Conservation (phyloP, 768 basidiomycete genomes). For the Leucocoprinus sp. region DNA sequence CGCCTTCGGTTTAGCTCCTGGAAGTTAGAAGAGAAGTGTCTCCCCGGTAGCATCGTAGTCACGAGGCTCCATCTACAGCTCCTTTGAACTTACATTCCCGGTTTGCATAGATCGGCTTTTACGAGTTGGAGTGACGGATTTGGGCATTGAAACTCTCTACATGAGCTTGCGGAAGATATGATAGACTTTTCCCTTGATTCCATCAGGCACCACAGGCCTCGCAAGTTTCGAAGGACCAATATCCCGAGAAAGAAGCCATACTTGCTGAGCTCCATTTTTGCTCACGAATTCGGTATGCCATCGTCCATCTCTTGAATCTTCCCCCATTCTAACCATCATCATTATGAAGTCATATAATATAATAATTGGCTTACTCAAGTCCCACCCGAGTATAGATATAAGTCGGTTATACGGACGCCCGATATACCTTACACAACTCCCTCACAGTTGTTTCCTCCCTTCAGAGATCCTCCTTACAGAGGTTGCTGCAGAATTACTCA, state of each 20-base stretch:
- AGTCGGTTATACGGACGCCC: not conserved
- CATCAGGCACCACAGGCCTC: not conserved
- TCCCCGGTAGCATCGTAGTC: not conserved
- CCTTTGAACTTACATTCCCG: not conserved
- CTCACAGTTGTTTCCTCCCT: not conserved
- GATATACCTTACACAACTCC: not conserved
- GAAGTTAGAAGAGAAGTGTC: not conserved
- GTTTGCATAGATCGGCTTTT: not conserved
- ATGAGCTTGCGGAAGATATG: not conserved
- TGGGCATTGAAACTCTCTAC: not conserved
- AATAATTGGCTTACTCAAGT: not conserved
- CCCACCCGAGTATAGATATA: not conserved
- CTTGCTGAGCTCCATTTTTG: not conserved
- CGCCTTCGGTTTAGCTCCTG: not conserved
- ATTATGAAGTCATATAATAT: conserved; percentile 12
- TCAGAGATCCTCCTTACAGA: too few relatives aligned
- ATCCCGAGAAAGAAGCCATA: not conserved
- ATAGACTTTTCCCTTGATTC: not conserved
- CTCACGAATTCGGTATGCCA: conserved; percentile 5
- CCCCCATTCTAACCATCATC: conserved; percentile 5
- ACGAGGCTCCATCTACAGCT: not conserved
- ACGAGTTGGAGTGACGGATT: not conserved
- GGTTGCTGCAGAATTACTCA: not conserved
- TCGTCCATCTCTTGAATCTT: not conserved
- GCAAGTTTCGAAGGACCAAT: not conserved